These are phyloP conservation scores for Debaryomycetaceae sp. DNA, from an alignment of 1,139 yeast species.

Conservation along the genomic window DNA sequence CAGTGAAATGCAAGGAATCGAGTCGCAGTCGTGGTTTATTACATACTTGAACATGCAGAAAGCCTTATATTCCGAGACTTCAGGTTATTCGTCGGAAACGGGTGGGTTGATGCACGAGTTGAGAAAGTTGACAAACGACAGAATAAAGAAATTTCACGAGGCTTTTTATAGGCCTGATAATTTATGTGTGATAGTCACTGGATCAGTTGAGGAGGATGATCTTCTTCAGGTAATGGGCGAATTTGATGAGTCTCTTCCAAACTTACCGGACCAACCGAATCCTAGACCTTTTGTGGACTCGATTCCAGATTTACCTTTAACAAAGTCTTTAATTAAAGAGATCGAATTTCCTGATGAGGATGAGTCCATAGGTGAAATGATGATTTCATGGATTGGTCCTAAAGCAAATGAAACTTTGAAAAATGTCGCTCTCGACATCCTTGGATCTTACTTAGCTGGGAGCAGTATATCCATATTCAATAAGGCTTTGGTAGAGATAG, in stretches of 20 bases:
- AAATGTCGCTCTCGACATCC: conserved; percentile 65
- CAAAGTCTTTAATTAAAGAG: conserved; percentile 38
- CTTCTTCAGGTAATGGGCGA: conserved; percentile 55
- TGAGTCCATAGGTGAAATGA: conserved; percentile 76
- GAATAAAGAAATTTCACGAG: conserved; percentile 73
- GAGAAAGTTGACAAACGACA: conserved; percentile 66
- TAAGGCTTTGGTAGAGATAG: conserved; percentile 71
- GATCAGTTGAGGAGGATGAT: conserved; percentile 75
- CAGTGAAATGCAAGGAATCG: conserved; percentile 96
- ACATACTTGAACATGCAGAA: conserved; percentile 63
- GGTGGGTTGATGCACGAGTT: conserved; percentile 86
- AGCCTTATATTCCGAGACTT: conserved; percentile 51
- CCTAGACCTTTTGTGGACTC: conserved; percentile 84
- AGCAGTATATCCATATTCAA: conserved; percentile 68
- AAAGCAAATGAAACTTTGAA: conserved; percentile 46
- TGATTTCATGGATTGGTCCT: conserved; percentile 85
- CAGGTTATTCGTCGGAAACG: conserved; percentile 90
- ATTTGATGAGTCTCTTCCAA: conserved; percentile 59
- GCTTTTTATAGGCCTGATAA: conserved; percentile 78
- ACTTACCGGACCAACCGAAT: conserved; percentile 30
- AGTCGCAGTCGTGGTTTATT: conserved; percentile 73
- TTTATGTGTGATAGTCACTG: conserved; percentile 76
- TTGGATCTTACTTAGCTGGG: conserved; percentile 76
- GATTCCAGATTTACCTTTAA: conserved; percentile 40
- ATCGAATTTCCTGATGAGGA: conserved; percentile 88